Conservation (phyloP, 306 rosid genomes). For the Coriaria nepalensis region DNA sequence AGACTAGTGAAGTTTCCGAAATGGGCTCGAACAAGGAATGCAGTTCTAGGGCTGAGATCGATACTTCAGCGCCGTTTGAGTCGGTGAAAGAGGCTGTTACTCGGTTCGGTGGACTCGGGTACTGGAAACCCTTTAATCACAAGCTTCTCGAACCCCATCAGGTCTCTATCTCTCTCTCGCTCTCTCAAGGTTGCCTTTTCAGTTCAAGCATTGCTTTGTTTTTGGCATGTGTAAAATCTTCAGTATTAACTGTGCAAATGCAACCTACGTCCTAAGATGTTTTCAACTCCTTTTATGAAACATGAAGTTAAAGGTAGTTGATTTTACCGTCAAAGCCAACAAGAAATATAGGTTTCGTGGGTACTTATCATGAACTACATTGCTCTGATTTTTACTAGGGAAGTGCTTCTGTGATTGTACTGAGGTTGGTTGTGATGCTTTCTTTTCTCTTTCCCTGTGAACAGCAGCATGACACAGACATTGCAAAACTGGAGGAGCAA, state of each 20-base stretch:
- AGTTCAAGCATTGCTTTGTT: too few relatives aligned
- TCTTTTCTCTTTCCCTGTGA: not conserved
- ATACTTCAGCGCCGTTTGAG: slow-evolving; percentile 70
- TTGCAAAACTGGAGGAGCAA: slow-evolving; percentile 29
- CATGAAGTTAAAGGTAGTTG: too few relatives aligned
- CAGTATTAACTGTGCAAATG: too few relatives aligned
- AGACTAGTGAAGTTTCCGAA: not conserved
- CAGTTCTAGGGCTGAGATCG: slow-evolving; percentile 46
- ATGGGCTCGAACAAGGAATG: not conserved
- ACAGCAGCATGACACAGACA: slow-evolving; percentile 17
- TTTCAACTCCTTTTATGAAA: too few relatives aligned
- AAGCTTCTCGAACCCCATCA: slow-evolving; percentile 13
- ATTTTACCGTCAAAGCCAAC: too few relatives aligned
- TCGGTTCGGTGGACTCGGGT: slow-evolving; percentile 66
- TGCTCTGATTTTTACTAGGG: too few relatives aligned
- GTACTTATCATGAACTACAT: too few relatives aligned
- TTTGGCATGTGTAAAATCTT: too few relatives aligned
- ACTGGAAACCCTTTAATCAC: slow-evolving; percentile 50
- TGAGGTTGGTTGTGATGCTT: too few relatives aligned
- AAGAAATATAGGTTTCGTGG: too few relatives aligned
- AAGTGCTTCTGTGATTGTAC: too few relatives aligned
- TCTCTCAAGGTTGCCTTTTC: not conserved
- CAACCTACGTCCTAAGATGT: too few relatives aligned
- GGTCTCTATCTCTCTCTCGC: slow-evolving; percentile 20
- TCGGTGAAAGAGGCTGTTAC: slow-evolving; percentile 71